Evolutionary conservation across 2,329 filamentous ascomycete genomes (phyloP).

Genomic region (Fusarium sp.): DNA sequence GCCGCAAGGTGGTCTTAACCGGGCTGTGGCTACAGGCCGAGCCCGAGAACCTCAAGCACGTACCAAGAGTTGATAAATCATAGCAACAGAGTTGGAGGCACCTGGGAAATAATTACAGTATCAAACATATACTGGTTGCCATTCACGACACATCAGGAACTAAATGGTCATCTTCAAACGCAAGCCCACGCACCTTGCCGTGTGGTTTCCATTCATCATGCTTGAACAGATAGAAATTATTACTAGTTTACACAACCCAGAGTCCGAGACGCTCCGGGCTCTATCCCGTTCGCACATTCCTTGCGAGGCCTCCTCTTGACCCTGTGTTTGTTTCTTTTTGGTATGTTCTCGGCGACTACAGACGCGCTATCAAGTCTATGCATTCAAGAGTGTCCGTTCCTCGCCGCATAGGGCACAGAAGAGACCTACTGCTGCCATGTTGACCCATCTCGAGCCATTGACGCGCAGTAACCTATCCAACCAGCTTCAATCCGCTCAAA

Average conservation of each 20-base stretch:
- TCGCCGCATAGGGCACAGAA: slow-evolving; percentile 35
- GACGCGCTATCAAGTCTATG: slow-evolving; percentile 33
- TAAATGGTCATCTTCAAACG: slow-evolving; percentile 12
- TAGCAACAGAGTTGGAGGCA: background rate
- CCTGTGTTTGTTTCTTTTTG: slow-evolving; percentile 34
- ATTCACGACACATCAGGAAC: background rate
- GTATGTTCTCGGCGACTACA: slow-evolving; percentile 33
- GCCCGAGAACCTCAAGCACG: too few species aligned
- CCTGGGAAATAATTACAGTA: background rate
- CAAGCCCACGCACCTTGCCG: slow-evolving; percentile 27
- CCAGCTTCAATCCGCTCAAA: slow-evolving; percentile 16
- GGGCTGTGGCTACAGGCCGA: too few species aligned
- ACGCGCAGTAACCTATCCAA: slow-evolving; percentile 30
- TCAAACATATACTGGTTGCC: background rate
- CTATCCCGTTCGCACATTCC: slow-evolving; percentile 44
- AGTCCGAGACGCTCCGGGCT: slow-evolving; percentile 46
- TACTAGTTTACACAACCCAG: slow-evolving; percentile 52
- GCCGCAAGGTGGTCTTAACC: too few species aligned
- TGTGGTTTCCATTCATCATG: slow-evolving; percentile 50
- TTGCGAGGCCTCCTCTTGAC: slow-evolving; percentile 42
- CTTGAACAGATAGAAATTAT: slow-evolving; percentile 50
- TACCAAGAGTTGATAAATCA: background rate
- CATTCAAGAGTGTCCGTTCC: slow-evolving; percentile 36
- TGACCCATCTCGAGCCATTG: slow-evolving; percentile 5
- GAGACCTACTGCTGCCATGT: slow-evolving; percentile 26